Conservation (phyloP, 352 stramenopile genomes). For the Phytophthora colocasiae region DNA sequence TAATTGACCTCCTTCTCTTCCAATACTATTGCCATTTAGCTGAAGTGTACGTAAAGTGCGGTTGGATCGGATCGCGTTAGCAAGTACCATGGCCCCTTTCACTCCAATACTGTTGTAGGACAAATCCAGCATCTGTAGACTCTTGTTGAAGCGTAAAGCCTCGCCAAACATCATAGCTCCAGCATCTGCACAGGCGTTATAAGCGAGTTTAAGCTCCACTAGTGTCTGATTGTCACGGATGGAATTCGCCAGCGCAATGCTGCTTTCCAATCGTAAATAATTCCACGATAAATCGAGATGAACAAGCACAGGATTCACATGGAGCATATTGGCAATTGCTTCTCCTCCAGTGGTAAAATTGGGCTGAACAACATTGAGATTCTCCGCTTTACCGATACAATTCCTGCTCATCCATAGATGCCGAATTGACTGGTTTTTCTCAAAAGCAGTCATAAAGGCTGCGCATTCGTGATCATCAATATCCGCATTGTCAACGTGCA, state of each 20-base stretch:
- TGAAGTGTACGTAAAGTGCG: constrained; percentile 64
- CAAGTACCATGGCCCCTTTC: constrained; percentile 76
- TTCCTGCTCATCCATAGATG: constrained; percentile 85
- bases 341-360: constrained; percentile 88
- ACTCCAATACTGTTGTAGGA: constrained; percentile 84
- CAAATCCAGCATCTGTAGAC: constrained; percentile 70
- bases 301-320: constrained; percentile 74
- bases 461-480: constrained; percentile 90
- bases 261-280: constrained; percentile 83
- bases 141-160: constrained; percentile 65
- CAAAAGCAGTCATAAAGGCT: constrained; percentile 85
- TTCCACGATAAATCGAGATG: constrained; percentile 92
- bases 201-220: constrained; percentile 71
- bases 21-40: constrained; percentile 84
- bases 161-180: constrained; percentile 84
- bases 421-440: constrained; percentile 82
- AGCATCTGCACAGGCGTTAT: constrained; percentile 79
- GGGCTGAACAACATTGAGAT: constrained; percentile 89
- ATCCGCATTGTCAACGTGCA: constrained; percentile 85
- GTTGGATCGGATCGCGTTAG: constrained; percentile 68
- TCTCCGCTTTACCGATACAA: constrained; percentile 87
- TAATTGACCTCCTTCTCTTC: constrained; percentile 69
- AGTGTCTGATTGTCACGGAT: constrained; percentile 75
- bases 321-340: constrained; percentile 90
- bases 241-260: constrained; percentile 67